These are phyloP conservation scores for Zymoseptoria crescenta DNA, from an alignment of 2,329 filamentous ascomycete genomes.

Conservation along the genomic window DNA sequence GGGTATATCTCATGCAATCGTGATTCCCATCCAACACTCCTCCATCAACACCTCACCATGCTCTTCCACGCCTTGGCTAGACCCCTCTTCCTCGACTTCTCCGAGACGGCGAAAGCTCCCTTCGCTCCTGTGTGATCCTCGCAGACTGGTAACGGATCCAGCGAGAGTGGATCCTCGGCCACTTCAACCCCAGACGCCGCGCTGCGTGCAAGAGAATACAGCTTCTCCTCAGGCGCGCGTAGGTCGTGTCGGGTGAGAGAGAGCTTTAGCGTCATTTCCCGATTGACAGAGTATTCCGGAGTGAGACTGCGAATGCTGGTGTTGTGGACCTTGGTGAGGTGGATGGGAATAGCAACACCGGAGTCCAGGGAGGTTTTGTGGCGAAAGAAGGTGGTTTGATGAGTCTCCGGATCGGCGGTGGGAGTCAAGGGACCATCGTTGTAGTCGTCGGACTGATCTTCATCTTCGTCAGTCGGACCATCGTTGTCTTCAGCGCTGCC, in stretches of 20 bases:
- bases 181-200: constrained; percentile 17
- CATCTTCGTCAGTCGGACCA: neutral
- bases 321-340: constrained; percentile 1
- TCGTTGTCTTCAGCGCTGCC: constrained; percentile 10
- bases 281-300: constrained; percentile 22
- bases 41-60: constrained; percentile 13
- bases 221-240: constrained; percentile 62
- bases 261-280: constrained; percentile 96
- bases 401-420: constrained; percentile 4
- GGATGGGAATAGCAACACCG: constrained; percentile 23
- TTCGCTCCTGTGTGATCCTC: constrained; percentile 32
- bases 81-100: constrained; percentile 9
- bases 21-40: neutral
- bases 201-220: constrained; percentile 48
- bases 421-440: constrained; percentile 6
- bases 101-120: constrained; percentile 37
- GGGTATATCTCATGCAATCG: neutral
- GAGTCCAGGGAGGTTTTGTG: constrained; percentile 30
- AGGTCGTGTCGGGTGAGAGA: constrained; percentile 86
- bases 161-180: constrained; percentile 44
- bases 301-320: constrained; percentile 9
- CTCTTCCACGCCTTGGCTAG: constrained; percentile 23
- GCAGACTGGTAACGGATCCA: constrained; percentile 43
- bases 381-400: constrained; percentile 5
- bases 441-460: constrained; percentile 6